phyloP scores from a whole-genome alignment of 2,329 filamentous ascomycete species.

The Atkinsonella texensis region DNA sequence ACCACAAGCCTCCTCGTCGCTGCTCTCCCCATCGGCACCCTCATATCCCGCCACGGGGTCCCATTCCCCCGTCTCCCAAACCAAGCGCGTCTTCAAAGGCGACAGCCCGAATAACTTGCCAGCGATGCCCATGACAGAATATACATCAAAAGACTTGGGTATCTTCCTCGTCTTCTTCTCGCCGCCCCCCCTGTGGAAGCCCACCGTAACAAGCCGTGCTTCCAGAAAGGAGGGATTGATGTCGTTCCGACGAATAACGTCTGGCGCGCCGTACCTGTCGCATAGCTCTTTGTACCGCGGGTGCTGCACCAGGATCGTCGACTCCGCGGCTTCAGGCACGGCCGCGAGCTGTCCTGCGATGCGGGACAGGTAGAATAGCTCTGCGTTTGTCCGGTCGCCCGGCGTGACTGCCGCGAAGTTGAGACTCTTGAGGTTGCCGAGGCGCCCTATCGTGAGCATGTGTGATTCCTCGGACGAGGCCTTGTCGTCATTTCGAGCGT shows the following conservation, averaged over 20 bases:
- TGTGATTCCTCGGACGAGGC: constrained; percentile 64
- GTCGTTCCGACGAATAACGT: constrained; percentile 41
- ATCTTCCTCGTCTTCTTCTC: constrained; percentile 36
- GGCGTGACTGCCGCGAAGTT: constrained; percentile 62
- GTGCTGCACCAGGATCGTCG: constrained; percentile 48
- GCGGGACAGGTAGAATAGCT: constrained; percentile 82
- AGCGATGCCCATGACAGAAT: constrained; percentile 68
- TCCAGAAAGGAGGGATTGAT: constrained; percentile 73
- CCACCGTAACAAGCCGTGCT: constrained; percentile 59
- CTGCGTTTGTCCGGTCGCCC: constrained; percentile 73
- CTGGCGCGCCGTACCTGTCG: constrained; percentile 60
- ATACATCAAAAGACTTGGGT: constrained; percentile 68
- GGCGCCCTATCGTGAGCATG: constrained; percentile 74
- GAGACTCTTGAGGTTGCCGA: constrained; percentile 53
- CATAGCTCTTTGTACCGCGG: constrained; percentile 66
- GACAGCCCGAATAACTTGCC: constrained; percentile 54
- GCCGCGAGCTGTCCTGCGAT: constrained; percentile 65
- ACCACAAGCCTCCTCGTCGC: constrained; percentile 33
- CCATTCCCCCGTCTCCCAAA: constrained; percentile 89
- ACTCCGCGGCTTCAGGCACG: constrained; percentile 40
- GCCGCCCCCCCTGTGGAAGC: constrained; percentile 26
- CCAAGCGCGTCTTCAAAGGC: constrained; percentile 52
- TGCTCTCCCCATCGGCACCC: constrained; percentile 42
- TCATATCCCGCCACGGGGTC: constrained; percentile 61
- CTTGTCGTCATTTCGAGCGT: constrained; percentile 33